These are phyloP conservation scores for Thielaviopsis musarum DNA, from an alignment of 2,329 filamentous ascomycete species.

Conservation along the genomic window DNA sequence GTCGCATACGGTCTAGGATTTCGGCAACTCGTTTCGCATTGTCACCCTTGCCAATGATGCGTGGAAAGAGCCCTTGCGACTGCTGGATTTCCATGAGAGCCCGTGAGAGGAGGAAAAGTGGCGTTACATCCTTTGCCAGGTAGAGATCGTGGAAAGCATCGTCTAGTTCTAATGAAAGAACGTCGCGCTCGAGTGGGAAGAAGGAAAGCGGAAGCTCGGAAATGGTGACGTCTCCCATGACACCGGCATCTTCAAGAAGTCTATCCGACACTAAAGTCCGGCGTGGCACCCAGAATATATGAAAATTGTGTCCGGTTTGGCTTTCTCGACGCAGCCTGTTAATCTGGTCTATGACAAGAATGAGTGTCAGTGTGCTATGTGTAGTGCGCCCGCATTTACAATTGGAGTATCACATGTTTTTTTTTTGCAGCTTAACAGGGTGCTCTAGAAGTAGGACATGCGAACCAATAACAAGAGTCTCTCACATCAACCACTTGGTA, in stretches of 20 bases:
- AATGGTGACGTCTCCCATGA: constrained; percentile 82
- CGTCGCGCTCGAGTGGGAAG: constrained; percentile 77
- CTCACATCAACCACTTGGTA: not conserved
- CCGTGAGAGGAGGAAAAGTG: constrained; percentile 75
- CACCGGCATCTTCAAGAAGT: constrained; percentile 79
- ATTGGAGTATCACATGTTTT: not conserved
- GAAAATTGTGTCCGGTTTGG: constrained; percentile 85
- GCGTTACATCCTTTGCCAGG: constrained; percentile 75
- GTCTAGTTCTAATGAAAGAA: constrained; percentile 79
- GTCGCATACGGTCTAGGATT: constrained; percentile 75
- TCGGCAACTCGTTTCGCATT: constrained; percentile 82
- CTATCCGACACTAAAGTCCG: constrained; percentile 83
- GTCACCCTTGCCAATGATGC: constrained; percentile 89
- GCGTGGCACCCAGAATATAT: constrained; percentile 88
- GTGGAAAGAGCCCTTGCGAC: constrained; percentile 80
- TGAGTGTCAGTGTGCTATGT: constrained; percentile 42
- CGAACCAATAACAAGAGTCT: not conserved
- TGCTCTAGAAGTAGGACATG: not conserved
- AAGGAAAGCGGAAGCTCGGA: constrained; percentile 78
- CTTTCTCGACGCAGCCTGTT: constrained; percentile 77
- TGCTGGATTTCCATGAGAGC: constrained; percentile 91
- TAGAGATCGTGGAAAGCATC: constrained; percentile 79
- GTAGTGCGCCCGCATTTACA: constrained; percentile 19
- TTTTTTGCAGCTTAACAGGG: not conserved
- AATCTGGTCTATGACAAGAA: constrained; percentile 54